Base-by-base conservation (phyloP, 2,329 filamentous ascomycete species). In the Hypoxylon sp. region DNA sequence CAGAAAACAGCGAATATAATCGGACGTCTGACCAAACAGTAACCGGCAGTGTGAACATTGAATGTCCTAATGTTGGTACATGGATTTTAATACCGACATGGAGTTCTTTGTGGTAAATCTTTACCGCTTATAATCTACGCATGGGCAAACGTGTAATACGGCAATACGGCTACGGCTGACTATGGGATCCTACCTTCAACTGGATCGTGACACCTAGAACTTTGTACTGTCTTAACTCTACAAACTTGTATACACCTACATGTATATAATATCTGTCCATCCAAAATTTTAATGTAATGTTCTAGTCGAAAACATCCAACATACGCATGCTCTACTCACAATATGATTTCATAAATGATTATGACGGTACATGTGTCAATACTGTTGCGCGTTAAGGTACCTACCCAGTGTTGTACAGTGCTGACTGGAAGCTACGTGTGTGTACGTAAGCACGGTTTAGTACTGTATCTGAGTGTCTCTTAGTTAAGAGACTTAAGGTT, bases 81-180 rank as follows among this genome's bases (percentile, higher is more conserved):
- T 44, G 53, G 13, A 61, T 51, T 44, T 50, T 25, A 14, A 44
- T 31, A 54, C 50, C 30, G n/a, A n/a, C n/a, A n/a, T n/a, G n/a
- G 40, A 61, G 30, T 53, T 11, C 17, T 44, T 37, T 51, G 30
- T 14, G 33, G 54, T 46, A 62, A 22, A 62, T 59, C 58, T 49
- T 64, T 65, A 58, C 61, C 42, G 48, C 49, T 62, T 66, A 56
- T 59, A 42, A 8, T 42, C 4, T n/a, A 37, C 3, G 63, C 57
- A 50, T 48, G 31, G 35, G 35, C 53, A 46, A 49, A 37, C 37
- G 31, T 20, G 58, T 51, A 66, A 48, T 48, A 30, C 44, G 50
- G 42, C 40, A 44, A 27, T 49, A 13, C 48, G 55, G 54, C 48
- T 58, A 46, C 46, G 56, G 56, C 56, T 40, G 46, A 51, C 56